Evolutionary conservation across 1,284 basidiomycete genomes (phyloP).

Genomic region (Exobasidium cylindrosporum): DNA sequence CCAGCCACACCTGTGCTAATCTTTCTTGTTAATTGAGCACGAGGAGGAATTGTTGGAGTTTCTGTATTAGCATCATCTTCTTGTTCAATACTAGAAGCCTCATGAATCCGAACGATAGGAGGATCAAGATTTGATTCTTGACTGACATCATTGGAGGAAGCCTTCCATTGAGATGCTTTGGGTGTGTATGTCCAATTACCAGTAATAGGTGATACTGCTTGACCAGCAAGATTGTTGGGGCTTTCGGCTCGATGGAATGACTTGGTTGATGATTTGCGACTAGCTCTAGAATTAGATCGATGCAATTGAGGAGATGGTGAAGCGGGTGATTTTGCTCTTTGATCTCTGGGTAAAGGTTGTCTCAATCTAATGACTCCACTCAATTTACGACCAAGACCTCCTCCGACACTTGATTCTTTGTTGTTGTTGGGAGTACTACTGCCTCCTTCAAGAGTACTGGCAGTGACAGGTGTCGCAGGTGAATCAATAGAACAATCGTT

Average conservation of each 20-base stretch:
- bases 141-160: background rate
- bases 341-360: background rate
- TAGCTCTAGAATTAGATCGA: slow-evolving; percentile 2
- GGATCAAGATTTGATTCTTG: background rate
- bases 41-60: background rate
- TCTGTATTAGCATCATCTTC: background rate
- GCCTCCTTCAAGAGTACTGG: background rate
- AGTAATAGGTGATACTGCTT: background rate
- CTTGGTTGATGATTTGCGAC: slow-evolving; percentile 1
- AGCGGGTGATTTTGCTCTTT: background rate
- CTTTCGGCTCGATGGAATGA: background rate
- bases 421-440: too few relatives aligned
- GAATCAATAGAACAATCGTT: background rate
- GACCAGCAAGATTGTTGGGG: background rate
- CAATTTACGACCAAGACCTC: slow-evolving; percentile 1
- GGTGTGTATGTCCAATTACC: slow-evolving; percentile 14
- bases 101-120: background rate
- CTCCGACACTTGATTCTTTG: background rate
- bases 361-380: slow-evolving; percentile 6
- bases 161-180: slow-evolving; percentile 1
- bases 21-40: background rate
- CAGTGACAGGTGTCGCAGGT: background rate
- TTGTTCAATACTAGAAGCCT: background rate
- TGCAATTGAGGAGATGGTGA: background rate
- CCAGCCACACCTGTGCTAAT: slow-evolving; percentile 16